Evolutionary conservation across 2,329 filamentous ascomycete species (phyloP).

Genomic region (Seiridium unicorne): DNA sequence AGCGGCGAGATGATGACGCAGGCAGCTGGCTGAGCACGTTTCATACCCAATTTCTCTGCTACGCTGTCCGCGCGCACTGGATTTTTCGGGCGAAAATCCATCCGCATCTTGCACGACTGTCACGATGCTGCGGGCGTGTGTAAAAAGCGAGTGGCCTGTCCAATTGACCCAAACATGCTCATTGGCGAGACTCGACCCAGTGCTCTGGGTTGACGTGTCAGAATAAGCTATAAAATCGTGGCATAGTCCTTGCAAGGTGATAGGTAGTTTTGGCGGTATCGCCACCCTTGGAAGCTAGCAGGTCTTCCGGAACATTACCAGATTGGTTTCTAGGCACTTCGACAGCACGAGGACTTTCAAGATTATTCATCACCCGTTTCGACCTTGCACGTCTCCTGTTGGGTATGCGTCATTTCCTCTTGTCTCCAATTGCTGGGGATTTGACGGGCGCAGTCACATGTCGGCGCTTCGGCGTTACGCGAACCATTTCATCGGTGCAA

Average conservation of each 20-base stretch:
- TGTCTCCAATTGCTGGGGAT: background rate
- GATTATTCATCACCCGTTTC: background rate
- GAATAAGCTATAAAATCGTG: background rate
- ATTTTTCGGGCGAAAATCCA: no score
- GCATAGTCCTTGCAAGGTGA: background rate
- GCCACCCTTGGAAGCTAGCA: background rate
- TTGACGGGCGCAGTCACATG: background rate
- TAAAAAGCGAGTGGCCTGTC: background rate
- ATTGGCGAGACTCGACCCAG: background rate
- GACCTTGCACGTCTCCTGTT: background rate
- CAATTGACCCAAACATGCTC: background rate
- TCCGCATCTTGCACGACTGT: background rate
- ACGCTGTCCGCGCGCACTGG: no score
- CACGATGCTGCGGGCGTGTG: background rate
- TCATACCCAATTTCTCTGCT: background rate
- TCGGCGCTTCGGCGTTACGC: background rate
- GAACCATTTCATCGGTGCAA: background rate
- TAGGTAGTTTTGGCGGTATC: background rate
- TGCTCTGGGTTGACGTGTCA: slow-evolving; percentile 6
- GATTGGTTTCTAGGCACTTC: background rate
- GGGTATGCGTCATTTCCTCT: background rate
- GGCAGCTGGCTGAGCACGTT: background rate
- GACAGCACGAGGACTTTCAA: background rate
- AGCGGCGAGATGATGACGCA: background rate
- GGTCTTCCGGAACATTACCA: background rate